These are phyloP conservation scores for Phytopythium oedochilum DNA, from an alignment of 352 stramenopile species.

Conservation along the genomic window DNA sequence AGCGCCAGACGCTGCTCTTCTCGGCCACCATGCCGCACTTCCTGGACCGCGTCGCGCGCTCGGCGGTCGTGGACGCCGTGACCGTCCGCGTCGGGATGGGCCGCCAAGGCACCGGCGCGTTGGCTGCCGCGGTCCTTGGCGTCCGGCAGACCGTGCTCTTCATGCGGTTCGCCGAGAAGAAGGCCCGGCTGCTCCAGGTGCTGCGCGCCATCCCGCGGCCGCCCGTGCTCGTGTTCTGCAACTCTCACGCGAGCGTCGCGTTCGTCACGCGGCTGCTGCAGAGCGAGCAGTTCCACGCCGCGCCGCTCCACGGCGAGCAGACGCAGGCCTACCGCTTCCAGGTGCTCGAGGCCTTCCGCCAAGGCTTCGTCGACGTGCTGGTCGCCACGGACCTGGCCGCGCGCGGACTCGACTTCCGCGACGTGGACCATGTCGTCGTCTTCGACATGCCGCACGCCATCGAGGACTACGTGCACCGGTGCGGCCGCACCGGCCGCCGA, in stretches of 20 bases:
- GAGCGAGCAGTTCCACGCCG: slow-evolving; percentile 93
- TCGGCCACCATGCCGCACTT: slow-evolving; percentile 92
- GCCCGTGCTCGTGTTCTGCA: slow-evolving; percentile 96
- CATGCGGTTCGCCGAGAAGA: slow-evolving; percentile 42
- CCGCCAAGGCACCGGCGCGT: slow-evolving; percentile 14
- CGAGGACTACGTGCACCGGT: slow-evolving; percentile 91
- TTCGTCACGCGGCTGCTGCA: slow-evolving; percentile 90
- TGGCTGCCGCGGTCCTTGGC: slow-evolving; percentile 13
- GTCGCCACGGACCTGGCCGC: slow-evolving; percentile 90
- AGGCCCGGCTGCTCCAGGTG: slow-evolving; percentile 31
- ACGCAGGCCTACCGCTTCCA: slow-evolving; percentile 63
- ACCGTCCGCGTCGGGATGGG: slow-evolving; percentile 87
- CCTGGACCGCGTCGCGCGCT: slow-evolving; percentile 90
- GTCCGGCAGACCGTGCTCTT: slow-evolving; percentile 91
- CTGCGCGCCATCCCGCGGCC: slow-evolving; percentile 78
- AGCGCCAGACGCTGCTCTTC: slow-evolving; percentile 89
- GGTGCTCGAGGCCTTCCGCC: slow-evolving; percentile 38
- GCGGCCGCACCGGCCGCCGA: slow-evolving; percentile 53
- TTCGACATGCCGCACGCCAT: slow-evolving; percentile 90
- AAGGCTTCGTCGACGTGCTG: slow-evolving; percentile 67
- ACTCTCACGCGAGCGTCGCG: slow-evolving; percentile 94
- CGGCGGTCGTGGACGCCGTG: slow-evolving; percentile 90
- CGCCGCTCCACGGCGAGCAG: slow-evolving; percentile 92
- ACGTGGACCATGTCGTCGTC: slow-evolving; percentile 83
- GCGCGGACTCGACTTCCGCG: slow-evolving; percentile 85